These are phyloP conservation scores for Cystobasidium ongulense DNA, from an alignment of 768 basidiomycete genomes.

Conservation along the genomic window DNA sequence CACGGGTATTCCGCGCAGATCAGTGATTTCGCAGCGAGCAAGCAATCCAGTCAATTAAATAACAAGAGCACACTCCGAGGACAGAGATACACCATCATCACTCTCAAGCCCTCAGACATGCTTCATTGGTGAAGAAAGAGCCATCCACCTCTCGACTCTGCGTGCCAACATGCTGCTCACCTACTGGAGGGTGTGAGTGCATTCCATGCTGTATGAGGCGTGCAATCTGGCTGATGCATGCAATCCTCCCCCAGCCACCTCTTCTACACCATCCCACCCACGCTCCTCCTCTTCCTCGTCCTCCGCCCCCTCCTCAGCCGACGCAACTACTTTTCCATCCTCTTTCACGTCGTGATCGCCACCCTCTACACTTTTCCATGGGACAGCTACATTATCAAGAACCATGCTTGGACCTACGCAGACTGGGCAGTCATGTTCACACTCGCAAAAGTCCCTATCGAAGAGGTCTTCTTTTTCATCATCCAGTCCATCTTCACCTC, in stretches of 20 bases:
- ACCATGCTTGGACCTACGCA: slow-evolving; percentile 26
- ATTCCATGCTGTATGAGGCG: background rate
- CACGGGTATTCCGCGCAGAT: background rate
- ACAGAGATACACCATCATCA: too few relatives aligned
- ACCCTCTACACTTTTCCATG: slow-evolving; percentile 27
- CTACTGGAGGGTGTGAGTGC: slow-evolving; percentile 29
- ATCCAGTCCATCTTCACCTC: slow-evolving; percentile 29
- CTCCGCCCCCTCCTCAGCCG: slow-evolving; percentile 18
- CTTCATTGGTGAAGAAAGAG: background rate
- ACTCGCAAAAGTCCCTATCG: slow-evolving; percentile 18
- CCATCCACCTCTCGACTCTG: background rate
- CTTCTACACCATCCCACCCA: slow-evolving; percentile 24
- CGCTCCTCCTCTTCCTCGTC: slow-evolving; percentile 16
- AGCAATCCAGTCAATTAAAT: too few relatives aligned
- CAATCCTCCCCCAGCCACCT: slow-evolving; percentile 1
- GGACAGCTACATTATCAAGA: slow-evolving; percentile 30
- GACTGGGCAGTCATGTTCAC: slow-evolving; percentile 28
- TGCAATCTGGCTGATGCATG: background rate
- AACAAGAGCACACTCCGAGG: too few relatives aligned
- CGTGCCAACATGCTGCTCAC: slow-evolving; percentile 32
- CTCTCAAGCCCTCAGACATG: background rate
- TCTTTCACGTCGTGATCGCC: slow-evolving; percentile 21
- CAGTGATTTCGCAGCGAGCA: too few relatives aligned
- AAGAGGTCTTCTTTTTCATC: slow-evolving; percentile 31
- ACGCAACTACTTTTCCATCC: slow-evolving; percentile 26